phyloP scores from a whole-genome alignment of 305 asterid genomes.

The Solanum hybrid region DNA sequence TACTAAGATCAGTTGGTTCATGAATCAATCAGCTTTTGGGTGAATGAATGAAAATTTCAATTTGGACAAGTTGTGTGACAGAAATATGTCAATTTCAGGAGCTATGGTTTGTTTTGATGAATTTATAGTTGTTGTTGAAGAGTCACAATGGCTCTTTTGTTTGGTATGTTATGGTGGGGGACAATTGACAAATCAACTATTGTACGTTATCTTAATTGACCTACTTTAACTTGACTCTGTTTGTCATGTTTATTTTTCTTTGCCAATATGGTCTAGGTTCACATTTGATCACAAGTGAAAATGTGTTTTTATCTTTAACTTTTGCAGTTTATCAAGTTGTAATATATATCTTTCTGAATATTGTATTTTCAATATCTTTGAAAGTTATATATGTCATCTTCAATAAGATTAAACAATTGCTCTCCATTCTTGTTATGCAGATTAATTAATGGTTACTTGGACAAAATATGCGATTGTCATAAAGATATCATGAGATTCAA shows the following conservation, averaged over 20 bases:
- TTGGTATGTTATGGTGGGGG: neutral
- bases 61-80: conserved; percentile 1
- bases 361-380: neutral
- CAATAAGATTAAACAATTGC: neutral
- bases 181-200: neutral
- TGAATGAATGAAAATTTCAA: neutral
- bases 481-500: neutral
- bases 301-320: neutral
- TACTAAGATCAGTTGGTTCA: conserved; percentile 25
- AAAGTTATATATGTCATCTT: neutral
- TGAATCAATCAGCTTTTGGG: neutral
- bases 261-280: neutral
- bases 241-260: neutral
- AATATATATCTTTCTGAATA: neutral
- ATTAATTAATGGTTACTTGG: no score
- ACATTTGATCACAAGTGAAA: neutral
- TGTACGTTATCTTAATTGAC: neutral
- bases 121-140: neutral
- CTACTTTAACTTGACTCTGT: neutral
- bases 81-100: conserved; percentile 1
- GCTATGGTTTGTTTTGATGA: neutral
- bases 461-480: neutral
- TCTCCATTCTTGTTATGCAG: neutral
- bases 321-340: neutral
- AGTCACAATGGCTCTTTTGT: neutral